Percentiles rank a stretch among this genome's conserved stretches.
phyloP scores from a whole-genome alignment of 2,329 filamentous ascomycete genomes.

The Fusarium sp. region DNA sequence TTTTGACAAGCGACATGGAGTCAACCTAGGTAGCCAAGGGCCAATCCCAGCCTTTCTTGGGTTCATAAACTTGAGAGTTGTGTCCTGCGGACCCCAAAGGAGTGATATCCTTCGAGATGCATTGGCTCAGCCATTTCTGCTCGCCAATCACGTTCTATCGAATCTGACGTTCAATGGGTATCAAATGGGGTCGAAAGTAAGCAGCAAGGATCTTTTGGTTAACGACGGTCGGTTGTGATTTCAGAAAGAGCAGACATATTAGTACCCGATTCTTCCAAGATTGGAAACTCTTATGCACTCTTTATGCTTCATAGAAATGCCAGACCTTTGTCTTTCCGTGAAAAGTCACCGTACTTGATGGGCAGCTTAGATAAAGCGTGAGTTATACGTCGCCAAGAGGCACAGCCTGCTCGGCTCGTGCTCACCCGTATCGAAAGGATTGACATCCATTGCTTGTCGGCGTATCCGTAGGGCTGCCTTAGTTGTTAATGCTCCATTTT shows the following conservation, averaged over 20 bases:
- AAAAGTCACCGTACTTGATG: too few species aligned
- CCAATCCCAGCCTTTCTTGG: neutral
- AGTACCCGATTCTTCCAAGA: neutral
- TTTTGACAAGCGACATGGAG: slow-evolving; percentile 11
- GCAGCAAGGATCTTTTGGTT: neutral
- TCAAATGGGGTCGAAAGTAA: neutral
- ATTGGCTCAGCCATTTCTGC: neutral
- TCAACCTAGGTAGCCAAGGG: neutral
- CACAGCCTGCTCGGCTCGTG: neutral
- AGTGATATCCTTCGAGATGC: neutral
- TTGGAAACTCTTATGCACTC: too few species aligned
- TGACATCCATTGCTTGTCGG: neutral
- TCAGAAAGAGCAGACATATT: neutral
- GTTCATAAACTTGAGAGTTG: neutral
- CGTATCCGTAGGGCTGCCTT: too few species aligned
- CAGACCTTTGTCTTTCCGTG: neutral
- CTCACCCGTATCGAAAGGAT: neutral
- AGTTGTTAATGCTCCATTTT: too few species aligned
- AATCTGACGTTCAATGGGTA: neutral
- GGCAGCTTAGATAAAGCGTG: too few species aligned
- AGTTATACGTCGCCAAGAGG: neutral
- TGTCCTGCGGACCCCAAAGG: neutral
- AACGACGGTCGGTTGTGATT: neutral
- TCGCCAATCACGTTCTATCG: neutral
- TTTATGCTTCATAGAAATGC: neutral